These are phyloP conservation scores for Alternaria sp. DNA, from an alignment of 2,329 filamentous ascomycete species.

Conservation along the genomic window DNA sequence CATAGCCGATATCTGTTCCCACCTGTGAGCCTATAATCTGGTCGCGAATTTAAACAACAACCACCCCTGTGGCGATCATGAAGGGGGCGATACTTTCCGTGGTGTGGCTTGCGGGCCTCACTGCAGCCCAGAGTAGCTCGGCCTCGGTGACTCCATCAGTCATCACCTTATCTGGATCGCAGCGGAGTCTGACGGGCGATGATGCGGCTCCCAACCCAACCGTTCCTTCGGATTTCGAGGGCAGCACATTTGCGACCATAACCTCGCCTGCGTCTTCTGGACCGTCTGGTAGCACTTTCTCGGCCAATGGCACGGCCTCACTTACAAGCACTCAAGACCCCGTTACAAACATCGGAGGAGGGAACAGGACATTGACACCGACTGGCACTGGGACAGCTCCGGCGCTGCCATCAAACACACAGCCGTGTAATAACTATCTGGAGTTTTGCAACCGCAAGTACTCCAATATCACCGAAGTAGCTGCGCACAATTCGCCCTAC, in stretches of 20 bases:
- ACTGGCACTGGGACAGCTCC: conserved; percentile 36
- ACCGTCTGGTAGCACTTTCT: conserved; percentile 23
- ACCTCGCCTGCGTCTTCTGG: conserved; percentile 20
- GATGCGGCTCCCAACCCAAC: conserved; percentile 37
- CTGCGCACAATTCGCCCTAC: conserved; percentile 54
- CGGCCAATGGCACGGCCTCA: conserved; percentile 32
- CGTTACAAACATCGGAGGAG: conserved; percentile 40
- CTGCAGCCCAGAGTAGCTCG: conserved; percentile 36
- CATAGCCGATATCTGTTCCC: background rate
- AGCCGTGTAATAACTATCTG: conserved; percentile 54
- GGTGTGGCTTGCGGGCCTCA: conserved; percentile 37
- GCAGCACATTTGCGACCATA: conserved; percentile 37
- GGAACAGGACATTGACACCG: conserved; percentile 37
- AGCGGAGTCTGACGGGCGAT: conserved; percentile 24
- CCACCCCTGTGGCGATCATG: conserved; percentile 29
- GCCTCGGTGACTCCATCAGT: conserved; percentile 31
- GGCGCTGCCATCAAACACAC: conserved; percentile 49
- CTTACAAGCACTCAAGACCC: conserved; percentile 24
- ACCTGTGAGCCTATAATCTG: background rate
- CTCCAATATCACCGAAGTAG: conserved; percentile 54
- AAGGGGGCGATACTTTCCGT: conserved; percentile 30
- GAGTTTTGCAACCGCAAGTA: conserved; percentile 53
- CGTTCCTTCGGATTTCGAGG: conserved; percentile 41
- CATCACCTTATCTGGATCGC: conserved; percentile 36
- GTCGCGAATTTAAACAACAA: background rate